phyloP scores from a whole-genome alignment of 108 stramenopile species.

The Pseudonitzschia delicatissima region DNA sequence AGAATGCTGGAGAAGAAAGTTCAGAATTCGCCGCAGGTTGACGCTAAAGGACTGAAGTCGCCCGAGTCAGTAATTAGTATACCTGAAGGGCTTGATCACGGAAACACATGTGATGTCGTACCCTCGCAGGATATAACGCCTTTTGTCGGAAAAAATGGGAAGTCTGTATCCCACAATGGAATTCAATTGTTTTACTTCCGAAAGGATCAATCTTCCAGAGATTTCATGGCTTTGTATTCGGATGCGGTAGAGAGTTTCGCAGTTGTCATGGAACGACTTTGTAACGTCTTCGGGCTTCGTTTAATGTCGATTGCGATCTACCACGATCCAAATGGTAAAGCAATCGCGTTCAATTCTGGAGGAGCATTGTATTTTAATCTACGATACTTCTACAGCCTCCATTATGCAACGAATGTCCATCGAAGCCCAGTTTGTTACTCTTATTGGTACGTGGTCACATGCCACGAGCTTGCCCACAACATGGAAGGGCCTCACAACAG shows the following conservation, averaged over 20 bases:
- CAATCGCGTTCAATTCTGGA: conserved; percentile 74
- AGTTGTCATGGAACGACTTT: conserved; percentile 51
- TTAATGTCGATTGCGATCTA: conserved; percentile 53
- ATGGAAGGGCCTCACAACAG: conserved; percentile 66
- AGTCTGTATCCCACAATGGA: conserved; percentile 48
- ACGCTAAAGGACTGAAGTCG: conserved; percentile 45
- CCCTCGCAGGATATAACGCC: conserved; percentile 60
- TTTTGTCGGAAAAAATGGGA: conserved; percentile 45
- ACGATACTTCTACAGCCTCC: conserved; percentile 59
- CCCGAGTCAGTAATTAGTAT: conserved; percentile 35
- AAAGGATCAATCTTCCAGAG: conserved; percentile 27
- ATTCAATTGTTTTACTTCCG: conserved; percentile 55
- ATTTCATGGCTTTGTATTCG: conserved; percentile 45
- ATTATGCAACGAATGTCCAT: conserved; percentile 27
- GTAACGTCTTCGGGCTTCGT: conserved; percentile 41
- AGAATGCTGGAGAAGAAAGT: conserved; percentile 52
- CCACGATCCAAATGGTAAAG: conserved; percentile 59
- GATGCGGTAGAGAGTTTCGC: conserved; percentile 62
- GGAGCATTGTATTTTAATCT: conserved; percentile 73
- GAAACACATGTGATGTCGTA: conserved; percentile 62
- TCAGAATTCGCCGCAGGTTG: conserved; percentile 39
- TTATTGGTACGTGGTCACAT: conserved; percentile 62
- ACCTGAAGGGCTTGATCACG: conserved; percentile 62
- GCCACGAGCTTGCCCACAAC: conserved; percentile 76
- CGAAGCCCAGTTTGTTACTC: conserved; percentile 52